Base-by-base conservation (phyloP, 768 basidiomycete species). In the Paxillus rubicundulus region DNA sequence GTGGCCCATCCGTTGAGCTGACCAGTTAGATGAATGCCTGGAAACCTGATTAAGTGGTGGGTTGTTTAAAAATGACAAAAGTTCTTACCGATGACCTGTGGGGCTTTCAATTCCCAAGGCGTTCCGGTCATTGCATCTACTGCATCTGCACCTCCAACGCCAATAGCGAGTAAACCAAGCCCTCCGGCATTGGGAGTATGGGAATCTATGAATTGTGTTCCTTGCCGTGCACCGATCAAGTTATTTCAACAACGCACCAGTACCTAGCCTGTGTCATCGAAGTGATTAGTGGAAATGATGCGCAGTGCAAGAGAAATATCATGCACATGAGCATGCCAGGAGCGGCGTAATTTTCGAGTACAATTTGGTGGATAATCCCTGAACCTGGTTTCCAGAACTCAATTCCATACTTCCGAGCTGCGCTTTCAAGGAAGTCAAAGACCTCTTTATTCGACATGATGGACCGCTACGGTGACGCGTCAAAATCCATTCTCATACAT, bases 141-240 rank as follows among this genome's bases (percentile, higher is more conserved):
- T 20, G 93, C 93, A 65, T 99, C 97, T 32, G 96, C 97, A 50
- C 97, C 97, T 55, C 97, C 97, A n/a, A 99, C 96, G 47, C 97
- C 97, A 49, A 98, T 97, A 5, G 97, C 97, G 54, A 99, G 81
- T 78, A 94, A 81, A 10, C 97, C 96, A 46, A 99, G 82, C 27
- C 97, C 97, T 50, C 96, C 94, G 47, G 97, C 97, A 67, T 99
- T 98, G 1, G 97, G 97, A 2, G 97, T 98, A 70, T 99, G 97
- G 20, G 92, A 95, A 70, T 98, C 96, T 84, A 69, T 57, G 52
- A n/a, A 49, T 24, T 45, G 53, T 28, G 49, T 60, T 16, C 56
- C 14, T 40, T 32, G 27, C 17, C 7, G 7, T 20, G 1, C 27
- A 2, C 4, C 17, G 5, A 14, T 27, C 36, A 16, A 30, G 18